phyloP scores from a whole-genome alignment of 352 stramenopile species.

The Phytophthora pluvialis region DNA sequence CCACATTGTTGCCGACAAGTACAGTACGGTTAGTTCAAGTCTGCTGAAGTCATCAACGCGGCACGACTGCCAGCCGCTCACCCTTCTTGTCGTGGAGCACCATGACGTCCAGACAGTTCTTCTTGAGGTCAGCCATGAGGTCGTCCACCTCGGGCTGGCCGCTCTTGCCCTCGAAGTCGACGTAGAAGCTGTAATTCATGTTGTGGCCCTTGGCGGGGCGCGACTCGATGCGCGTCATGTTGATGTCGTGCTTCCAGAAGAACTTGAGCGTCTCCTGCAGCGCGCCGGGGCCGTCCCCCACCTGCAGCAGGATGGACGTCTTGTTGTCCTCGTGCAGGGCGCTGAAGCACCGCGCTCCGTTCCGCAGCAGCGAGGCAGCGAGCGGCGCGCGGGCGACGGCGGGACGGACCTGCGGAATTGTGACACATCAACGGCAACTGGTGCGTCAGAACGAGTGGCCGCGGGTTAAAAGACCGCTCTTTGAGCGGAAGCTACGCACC shows the following conservation, averaged over 20 bases:
- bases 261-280: conserved; percentile 96
- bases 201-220: conserved; percentile 87
- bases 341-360: conserved; percentile 25
- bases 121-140: conserved; percentile 87
- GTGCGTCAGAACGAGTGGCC: conserved; percentile 1
- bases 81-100: conserved; percentile 95
- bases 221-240: conserved; percentile 97
- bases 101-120: conserved; percentile 90
- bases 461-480: background rate
- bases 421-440: background rate
- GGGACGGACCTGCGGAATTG: conserved; percentile 23
- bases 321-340: conserved; percentile 56
- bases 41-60: background rate
- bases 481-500: conserved; percentile 3
- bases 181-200: conserved; percentile 93
- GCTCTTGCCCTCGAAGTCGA: conserved; percentile 91
- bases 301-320: conserved; percentile 81
- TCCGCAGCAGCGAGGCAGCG: conserved; percentile 14
- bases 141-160: conserved; percentile 82
- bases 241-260: conserved; percentile 98
- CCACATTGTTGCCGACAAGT: background rate
- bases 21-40: background rate
- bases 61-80: conserved; percentile 15
- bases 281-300: conserved; percentile 81
- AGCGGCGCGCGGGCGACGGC: conserved; percentile 1